These are phyloP conservation scores for Globisporangium spiculum DNA, from an alignment of 352 stramenopile genomes.

Conservation along the genomic window DNA sequence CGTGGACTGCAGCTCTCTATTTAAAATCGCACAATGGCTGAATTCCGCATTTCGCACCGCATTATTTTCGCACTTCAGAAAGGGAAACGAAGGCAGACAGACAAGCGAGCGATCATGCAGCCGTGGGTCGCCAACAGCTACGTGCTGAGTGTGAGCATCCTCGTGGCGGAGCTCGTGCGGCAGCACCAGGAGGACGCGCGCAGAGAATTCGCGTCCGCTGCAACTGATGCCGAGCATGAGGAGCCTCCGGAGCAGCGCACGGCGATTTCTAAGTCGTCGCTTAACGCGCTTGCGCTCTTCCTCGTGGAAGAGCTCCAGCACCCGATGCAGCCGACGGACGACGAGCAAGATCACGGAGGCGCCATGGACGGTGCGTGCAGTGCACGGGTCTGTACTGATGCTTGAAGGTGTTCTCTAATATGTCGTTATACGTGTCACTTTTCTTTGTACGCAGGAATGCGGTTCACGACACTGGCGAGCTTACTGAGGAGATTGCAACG, in stretches of 20 bases:
- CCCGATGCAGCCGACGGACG: slow-evolving; percentile 16
- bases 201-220: background rate
- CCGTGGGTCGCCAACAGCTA: slow-evolving; percentile 37
- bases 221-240: background rate
- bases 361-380: slow-evolving; percentile 1
- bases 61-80: background rate
- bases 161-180: slow-evolving; percentile 47
- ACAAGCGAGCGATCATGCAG: background rate
- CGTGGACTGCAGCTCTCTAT: background rate
- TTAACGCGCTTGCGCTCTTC: slow-evolving; percentile 51
- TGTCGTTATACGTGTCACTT: background rate
- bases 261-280: slow-evolving; percentile 28
- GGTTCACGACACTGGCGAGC: slow-evolving; percentile 31
- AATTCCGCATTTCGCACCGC: background rate
- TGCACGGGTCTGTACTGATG: background rate
- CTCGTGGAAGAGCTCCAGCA: slow-evolving; percentile 55
- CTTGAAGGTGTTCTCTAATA: background rate
- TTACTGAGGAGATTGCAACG: slow-evolving; percentile 48
- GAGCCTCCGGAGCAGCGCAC: background rate
- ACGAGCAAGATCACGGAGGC: background rate
- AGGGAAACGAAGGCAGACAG: background rate
- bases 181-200: slow-evolving; percentile 36
- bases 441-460: background rate
- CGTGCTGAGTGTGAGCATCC: slow-evolving; percentile 43
- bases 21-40: background rate